phyloP scores from a whole-genome alignment of 495 filamentous ascomycete genomes.

The Cladorrhinum samala region DNA sequence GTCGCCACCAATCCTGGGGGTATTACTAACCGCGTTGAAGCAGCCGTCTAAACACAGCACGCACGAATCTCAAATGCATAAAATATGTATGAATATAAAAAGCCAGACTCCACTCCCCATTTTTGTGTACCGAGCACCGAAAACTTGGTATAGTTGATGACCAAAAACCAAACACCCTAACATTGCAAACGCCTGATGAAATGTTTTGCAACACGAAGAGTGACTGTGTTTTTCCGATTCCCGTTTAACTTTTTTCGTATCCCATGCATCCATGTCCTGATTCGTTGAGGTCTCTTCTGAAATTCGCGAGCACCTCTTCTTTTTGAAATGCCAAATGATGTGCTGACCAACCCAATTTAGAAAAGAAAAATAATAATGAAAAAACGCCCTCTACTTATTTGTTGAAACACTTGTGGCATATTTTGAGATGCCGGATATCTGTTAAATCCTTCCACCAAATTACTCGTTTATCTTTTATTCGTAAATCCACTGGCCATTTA shows the following conservation, averaged over 20 bases:
- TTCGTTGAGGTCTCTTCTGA: slow-evolving; percentile 24
- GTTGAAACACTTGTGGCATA: slow-evolving; percentile 11
- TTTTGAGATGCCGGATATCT: neutral
- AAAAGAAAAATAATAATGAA: slow-evolving; percentile 25
- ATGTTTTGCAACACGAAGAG: slow-evolving; percentile 28
- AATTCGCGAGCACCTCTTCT: slow-evolving; percentile 7
- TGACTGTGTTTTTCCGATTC: slow-evolving; percentile 22
- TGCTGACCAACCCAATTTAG: slow-evolving; percentile 10
- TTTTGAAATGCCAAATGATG: slow-evolving; percentile 11
- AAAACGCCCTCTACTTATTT: slow-evolving; percentile 12
- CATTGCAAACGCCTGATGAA: slow-evolving; percentile 34
- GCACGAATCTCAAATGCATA: too few species aligned
- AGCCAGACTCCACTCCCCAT: too few species aligned
- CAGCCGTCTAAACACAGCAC: too few species aligned
- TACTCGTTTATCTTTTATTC: neutral
- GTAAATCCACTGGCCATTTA: slow-evolving; percentile 20
- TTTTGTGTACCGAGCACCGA: slow-evolving; percentile 17
- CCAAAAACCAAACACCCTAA: slow-evolving; percentile 19
- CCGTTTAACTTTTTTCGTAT: slow-evolving; percentile 10
- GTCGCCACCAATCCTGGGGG: too few species aligned
- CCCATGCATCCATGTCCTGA: slow-evolving; percentile 10
- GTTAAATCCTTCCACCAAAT: neutral
- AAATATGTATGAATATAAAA: too few species aligned
- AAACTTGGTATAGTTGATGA: slow-evolving; percentile 29
- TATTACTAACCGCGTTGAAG: too few species aligned